Evolutionary conservation across 257 asterid genomes (phyloP).

Genomic region (Rehmannia glutinosa): DNA sequence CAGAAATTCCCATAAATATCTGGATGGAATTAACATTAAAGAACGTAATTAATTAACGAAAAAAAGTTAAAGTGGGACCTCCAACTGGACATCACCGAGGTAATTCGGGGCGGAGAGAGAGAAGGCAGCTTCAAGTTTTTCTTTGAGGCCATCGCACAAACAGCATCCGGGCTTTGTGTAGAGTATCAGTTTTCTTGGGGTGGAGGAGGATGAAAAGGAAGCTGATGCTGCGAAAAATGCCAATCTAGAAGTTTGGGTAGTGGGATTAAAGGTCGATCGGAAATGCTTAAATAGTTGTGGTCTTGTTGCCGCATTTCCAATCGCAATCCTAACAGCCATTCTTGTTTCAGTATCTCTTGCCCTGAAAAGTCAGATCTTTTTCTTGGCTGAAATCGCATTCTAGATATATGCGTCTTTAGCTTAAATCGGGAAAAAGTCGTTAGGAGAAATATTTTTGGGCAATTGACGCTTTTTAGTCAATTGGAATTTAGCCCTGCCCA

Average conservation of each 20-base stretch:
- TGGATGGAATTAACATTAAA: background rate
- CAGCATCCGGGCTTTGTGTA: conserved; percentile 99
- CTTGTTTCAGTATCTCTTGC: background rate
- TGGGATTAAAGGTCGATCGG: conserved; percentile 18
- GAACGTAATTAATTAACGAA: background rate
- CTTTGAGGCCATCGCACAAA: conserved; percentile 99
- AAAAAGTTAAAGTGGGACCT: conserved; percentile 32
- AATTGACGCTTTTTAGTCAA: no score
- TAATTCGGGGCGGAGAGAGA: conserved; percentile 49
- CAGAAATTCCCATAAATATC: background rate
- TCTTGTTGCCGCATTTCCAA: conserved; percentile 34
- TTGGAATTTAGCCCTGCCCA: no score
- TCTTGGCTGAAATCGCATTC: background rate
- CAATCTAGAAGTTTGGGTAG: conserved; percentile 12
- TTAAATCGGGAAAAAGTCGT: background rate
- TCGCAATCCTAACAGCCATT: conserved; percentile 36
- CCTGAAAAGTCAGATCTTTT: background rate
- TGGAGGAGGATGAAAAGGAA: conserved; percentile 38
- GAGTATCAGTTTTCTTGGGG: conserved; percentile 51
- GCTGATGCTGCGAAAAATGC: conserved; percentile 25
- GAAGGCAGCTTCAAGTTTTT: conserved; percentile 75
- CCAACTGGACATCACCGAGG: conserved; percentile 48
- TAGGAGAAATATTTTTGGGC: no score
- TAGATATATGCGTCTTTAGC: background rate
- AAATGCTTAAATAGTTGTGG: conserved; percentile 28